A percentile compares a stretch with the other conserved stretches of the same genome.
Evolutionary conservation across 2,329 filamentous ascomycete species (phyloP).

Genomic region (Raffaelea arxii): DNA sequence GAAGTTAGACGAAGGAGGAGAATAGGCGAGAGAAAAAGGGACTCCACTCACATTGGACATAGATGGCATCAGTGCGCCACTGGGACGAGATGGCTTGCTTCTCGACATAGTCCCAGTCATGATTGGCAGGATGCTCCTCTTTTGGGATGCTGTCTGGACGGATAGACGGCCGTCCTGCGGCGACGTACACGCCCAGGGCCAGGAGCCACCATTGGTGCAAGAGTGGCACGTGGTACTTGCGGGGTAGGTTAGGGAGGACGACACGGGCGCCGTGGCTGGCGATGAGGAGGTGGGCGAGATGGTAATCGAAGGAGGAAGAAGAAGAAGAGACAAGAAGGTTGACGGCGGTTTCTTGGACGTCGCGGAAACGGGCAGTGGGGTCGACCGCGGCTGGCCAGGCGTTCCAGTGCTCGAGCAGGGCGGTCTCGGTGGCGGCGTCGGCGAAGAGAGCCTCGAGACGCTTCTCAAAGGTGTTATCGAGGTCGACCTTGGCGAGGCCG

Average conservation of each 20-base stretch:
- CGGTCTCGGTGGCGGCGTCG: slow-evolving; percentile 47
- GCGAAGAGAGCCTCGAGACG: slow-evolving; percentile 62
- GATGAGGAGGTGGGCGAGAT: slow-evolving; percentile 71
- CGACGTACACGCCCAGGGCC: slow-evolving; percentile 66
- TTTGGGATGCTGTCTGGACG: slow-evolving; percentile 54
- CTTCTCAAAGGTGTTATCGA: neutral
- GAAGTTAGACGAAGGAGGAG: neutral
- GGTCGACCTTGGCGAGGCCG: slow-evolving; percentile 41
- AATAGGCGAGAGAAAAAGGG: neutral
- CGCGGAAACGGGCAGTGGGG: slow-evolving; percentile 46
- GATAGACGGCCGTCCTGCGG: slow-evolving; percentile 63
- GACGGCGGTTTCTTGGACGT: slow-evolving; percentile 54
- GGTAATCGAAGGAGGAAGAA: slow-evolving; percentile 65
- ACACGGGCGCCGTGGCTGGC: slow-evolving; percentile 84
- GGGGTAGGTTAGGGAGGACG: slow-evolving; percentile 66
- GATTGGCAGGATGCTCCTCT: too few relatives aligned
- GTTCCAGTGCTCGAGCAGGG: slow-evolving; percentile 83
- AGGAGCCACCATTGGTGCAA: slow-evolving; percentile 88
- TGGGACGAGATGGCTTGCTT: slow-evolving; percentile 59
- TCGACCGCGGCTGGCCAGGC: slow-evolving; percentile 54
- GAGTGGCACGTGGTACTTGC: slow-evolving; percentile 60
- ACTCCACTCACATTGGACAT: slow-evolving; percentile 60
- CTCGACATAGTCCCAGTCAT: slow-evolving; percentile 70
- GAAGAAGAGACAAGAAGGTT: slow-evolving; percentile 54
- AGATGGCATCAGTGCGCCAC: slow-evolving; percentile 68